These are phyloP conservation scores for Volvox africanus DNA, from an alignment of 139 green algal species.

Conservation along the genomic window DNA sequence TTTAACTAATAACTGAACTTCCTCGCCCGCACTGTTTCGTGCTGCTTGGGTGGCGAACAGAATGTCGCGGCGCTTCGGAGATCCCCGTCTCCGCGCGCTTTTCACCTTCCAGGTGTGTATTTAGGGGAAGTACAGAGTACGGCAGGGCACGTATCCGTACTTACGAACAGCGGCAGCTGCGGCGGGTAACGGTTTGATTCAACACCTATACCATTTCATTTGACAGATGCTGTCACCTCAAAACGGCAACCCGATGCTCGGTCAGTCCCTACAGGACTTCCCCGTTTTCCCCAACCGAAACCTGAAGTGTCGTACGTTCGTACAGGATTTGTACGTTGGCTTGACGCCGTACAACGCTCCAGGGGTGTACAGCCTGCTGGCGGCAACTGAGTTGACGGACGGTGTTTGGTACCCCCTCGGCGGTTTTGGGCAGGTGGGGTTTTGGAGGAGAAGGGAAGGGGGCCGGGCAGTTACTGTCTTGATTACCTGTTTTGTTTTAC, in stretches of 20 bases:
- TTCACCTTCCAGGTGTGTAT: conserved; percentile 80
- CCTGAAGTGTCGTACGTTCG: neutral
- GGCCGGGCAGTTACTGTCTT: too few species aligned
- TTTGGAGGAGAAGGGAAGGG: neutral
- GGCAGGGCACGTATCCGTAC: too few species aligned
- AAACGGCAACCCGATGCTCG: too few species aligned
- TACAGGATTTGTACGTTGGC: conserved; percentile 89
- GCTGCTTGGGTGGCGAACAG: conserved; percentile 40
- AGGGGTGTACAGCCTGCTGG: conserved; percentile 86
- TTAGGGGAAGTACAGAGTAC: neutral
- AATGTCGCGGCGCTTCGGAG: conserved; percentile 77
- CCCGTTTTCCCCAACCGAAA: too few species aligned
- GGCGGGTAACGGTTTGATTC: too few species aligned
- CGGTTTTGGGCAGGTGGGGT: conserved; percentile 78
- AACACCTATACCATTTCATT: too few species aligned
- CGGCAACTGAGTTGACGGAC: conserved; percentile 90
- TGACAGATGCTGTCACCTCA: too few species aligned
- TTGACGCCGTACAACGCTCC: conserved; percentile 85
- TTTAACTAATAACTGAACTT: too few species aligned
- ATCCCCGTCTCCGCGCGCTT: conserved; percentile 71
- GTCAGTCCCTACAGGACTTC: too few species aligned
- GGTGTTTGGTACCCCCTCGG: conserved; percentile 89
- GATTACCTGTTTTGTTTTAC: too few species aligned
- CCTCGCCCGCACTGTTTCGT: too few species aligned
- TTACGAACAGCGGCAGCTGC: too few species aligned